Evolutionary conservation across 306 rosid species (phyloP).

Genomic region (Hylodesmum podocarpum): DNA sequence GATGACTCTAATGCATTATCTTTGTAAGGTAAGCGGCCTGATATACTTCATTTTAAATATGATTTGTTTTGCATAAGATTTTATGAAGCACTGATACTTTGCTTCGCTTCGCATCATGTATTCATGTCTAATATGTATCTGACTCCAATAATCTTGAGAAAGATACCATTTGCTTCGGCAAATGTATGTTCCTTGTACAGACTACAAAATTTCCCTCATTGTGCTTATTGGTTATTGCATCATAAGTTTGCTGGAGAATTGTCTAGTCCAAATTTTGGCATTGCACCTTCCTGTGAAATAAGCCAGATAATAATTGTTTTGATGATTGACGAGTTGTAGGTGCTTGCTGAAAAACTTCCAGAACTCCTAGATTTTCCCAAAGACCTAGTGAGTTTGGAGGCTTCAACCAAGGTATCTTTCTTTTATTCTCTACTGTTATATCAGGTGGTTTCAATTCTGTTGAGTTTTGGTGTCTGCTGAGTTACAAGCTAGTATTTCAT

Average conservation of each 20-base stretch:
- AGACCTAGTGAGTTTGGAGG: conserved; percentile 76
- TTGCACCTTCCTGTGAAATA: neutral
- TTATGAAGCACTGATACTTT: too few species aligned
- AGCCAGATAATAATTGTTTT: conserved; percentile 17
- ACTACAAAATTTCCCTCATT: neutral
- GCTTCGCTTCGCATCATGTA: too few species aligned
- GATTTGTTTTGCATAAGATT: neutral
- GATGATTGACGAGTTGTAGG: conserved; percentile 55
- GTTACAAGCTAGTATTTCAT: conserved; percentile 28
- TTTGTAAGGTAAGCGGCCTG: conserved; percentile 79
- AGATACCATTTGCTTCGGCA: neutral
- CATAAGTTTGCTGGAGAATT: neutral
- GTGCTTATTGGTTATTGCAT: neutral
- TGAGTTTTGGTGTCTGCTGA: conserved; percentile 15
- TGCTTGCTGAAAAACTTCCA: conserved; percentile 85
- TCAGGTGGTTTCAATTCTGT: conserved; percentile 13
- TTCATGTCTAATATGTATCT: too few species aligned
- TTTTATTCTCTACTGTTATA: conserved; percentile 20
- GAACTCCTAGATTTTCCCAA: conserved; percentile 86
- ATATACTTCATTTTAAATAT: conserved; percentile 3
- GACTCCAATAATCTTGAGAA: too few species aligned
- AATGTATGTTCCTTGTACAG: neutral
- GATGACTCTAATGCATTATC: conserved; percentile 99
- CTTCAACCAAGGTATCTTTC: conserved; percentile 67
- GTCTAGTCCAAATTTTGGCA: neutral